These are phyloP conservation scores for Sutorius eximius DNA, from an alignment of 1,284 basidiomycete genomes.

Conservation along the genomic window DNA sequence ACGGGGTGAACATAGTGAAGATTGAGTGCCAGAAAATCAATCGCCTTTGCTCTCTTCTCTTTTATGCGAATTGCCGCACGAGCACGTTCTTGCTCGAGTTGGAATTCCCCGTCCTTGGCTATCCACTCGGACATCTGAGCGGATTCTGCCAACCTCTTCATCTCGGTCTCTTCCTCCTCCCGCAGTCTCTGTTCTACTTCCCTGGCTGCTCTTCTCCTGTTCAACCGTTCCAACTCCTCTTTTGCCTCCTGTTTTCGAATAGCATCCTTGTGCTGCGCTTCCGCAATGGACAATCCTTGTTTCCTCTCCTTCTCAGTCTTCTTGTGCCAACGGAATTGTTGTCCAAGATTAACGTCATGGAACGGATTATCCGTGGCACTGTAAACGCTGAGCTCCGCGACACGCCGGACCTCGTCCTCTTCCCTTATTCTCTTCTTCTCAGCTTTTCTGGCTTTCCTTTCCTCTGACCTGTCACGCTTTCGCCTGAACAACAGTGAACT, in stretches of 20 bases:
- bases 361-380: slow-evolving; percentile 96
- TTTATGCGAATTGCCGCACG: slow-evolving; percentile 92
- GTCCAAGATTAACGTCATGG: slow-evolving; percentile 92
- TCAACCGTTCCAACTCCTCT: slow-evolving; percentile 92
- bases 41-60: slow-evolving; percentile 94
- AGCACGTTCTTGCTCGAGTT: slow-evolving; percentile 89
- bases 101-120: slow-evolving; percentile 95
- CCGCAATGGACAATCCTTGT: slow-evolving; percentile 77
- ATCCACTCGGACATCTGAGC: slow-evolving; percentile 98
- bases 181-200: slow-evolving; percentile 86
- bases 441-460: slow-evolving; percentile 74
- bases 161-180: slow-evolving; percentile 90
- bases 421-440: slow-evolving; percentile 80
- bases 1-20: slow-evolving; percentile 81
- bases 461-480: slow-evolving; percentile 79
- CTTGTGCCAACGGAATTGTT: slow-evolving; percentile 98
- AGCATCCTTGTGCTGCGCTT: slow-evolving; percentile 81
- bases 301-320: slow-evolving; percentile 96
- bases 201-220: slow-evolving; percentile 86
- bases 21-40: slow-evolving; percentile 93
- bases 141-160: slow-evolving; percentile 88
- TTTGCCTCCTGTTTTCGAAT: slow-evolving; percentile 86
- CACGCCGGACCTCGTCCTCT: slow-evolving; percentile 83
- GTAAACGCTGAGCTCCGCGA: slow-evolving; percentile 90
- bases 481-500: slow-evolving; percentile 46